phyloP scores from a whole-genome alignment of 768 basidiomycete genomes.

The Lactifluus piperatus region DNA sequence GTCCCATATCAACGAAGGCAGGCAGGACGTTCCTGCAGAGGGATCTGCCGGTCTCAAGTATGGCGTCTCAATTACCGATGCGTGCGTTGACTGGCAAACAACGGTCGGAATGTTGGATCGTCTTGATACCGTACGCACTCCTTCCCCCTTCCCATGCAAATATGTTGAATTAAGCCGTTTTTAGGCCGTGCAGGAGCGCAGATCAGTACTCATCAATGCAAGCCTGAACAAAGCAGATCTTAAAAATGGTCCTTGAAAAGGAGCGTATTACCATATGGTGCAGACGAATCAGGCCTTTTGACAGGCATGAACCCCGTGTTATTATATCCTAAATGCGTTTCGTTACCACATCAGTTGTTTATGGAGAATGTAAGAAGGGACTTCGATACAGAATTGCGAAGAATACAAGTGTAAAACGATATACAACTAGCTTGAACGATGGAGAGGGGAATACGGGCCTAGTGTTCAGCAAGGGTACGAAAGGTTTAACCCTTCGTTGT shows the following conservation, averaged over 20 bases:
- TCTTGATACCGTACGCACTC: slow-evolving; percentile 43
- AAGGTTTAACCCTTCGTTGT: too few species aligned
- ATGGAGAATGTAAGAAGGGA: too few species aligned
- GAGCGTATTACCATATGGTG: too few species aligned
- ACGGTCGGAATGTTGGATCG: slow-evolving; percentile 69
- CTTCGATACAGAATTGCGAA: too few species aligned
- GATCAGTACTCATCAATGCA: not conserved
- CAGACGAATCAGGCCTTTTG: too few species aligned
- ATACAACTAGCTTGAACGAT: too few species aligned
- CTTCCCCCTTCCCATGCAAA: not conserved
- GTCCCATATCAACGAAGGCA: slow-evolving; percentile 84
- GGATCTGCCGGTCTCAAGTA: slow-evolving; percentile 64
- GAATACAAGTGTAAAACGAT: too few species aligned
- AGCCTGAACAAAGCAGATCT: not conserved
- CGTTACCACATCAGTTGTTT: too few species aligned
- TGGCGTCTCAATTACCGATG: slow-evolving; percentile 87
- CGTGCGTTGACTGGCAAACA: slow-evolving; percentile 79
- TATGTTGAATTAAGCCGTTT: not conserved
- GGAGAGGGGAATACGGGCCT: too few species aligned
- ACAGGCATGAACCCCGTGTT: too few species aligned
- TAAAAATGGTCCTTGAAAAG: not conserved
- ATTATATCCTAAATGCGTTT: too few species aligned
- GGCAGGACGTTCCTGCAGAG: slow-evolving; percentile 73
- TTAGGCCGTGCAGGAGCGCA: slow-evolving; percentile 14
- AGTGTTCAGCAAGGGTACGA: too few species aligned